A percentile compares a stretch with the other conserved stretches of the same genome.
phyloP scores from a whole-genome alignment of 345 rosid species.

The Chamaenerion angustifolium region DNA sequence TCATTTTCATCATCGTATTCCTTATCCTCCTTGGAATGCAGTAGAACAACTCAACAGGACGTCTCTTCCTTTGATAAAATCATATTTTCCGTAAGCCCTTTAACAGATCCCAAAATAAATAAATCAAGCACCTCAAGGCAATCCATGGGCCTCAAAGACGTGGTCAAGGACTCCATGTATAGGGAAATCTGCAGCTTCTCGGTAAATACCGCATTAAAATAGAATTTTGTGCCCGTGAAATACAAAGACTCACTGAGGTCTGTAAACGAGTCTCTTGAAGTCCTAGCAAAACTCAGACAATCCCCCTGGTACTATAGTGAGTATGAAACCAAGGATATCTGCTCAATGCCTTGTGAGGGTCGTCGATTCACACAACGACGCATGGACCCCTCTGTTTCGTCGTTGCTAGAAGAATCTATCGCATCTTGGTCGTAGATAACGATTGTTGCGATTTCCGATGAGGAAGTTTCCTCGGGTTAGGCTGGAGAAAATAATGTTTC shows the following conservation, averaged over 20 bases:
- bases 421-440: no score
- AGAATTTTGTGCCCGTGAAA: slow-evolving; percentile 27
- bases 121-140: slow-evolving; percentile 35
- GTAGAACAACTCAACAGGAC: slow-evolving; percentile 43
- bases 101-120: slow-evolving; percentile 35
- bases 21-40: slow-evolving; percentile 48
- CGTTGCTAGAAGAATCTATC: no score
- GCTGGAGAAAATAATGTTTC: no score
- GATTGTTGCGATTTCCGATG: no score
- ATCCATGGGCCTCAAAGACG: slow-evolving; percentile 57
- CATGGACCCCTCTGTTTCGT: no score
- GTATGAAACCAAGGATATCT: no score
- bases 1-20: slow-evolving; percentile 85
- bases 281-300: slow-evolving; percentile 48
- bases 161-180: slow-evolving; percentile 83
- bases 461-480: no score
- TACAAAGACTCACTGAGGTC: slow-evolving; percentile 61
- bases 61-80: slow-evolving; percentile 37
- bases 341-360: not conserved
- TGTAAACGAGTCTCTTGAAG: slow-evolving; percentile 48
- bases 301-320: slow-evolving; percentile 42
- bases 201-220: slow-evolving; percentile 30
- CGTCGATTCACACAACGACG: no score
- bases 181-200: slow-evolving; percentile 63
- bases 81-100: slow-evolving; percentile 41